A percentile compares a stretch with the other conserved stretches of the same genome.
Conservation (phyloP, 2,329 filamentous ascomycete species). For the Talaromyces pinophilus region DNA sequence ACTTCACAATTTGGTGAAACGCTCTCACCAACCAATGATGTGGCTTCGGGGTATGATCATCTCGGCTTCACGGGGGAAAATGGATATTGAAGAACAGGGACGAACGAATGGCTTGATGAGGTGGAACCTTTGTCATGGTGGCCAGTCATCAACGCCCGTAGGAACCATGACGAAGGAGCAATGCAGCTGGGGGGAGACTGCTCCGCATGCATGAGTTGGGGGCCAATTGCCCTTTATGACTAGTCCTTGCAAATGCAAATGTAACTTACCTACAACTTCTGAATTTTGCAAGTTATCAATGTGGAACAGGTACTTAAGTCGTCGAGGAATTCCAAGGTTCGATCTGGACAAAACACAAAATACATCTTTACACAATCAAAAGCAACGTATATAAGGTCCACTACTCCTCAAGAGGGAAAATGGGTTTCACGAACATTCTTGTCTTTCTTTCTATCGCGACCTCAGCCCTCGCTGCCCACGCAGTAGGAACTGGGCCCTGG, state of each 20-base stretch:
- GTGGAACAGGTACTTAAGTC: neutral
- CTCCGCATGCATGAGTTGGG: conserved; percentile 5
- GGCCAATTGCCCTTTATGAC: neutral
- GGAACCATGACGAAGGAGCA: neutral
- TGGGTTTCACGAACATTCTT: conserved; percentile 18
- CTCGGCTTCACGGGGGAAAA: neutral
- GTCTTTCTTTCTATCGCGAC: conserved; percentile 13
- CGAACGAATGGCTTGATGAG: neutral
- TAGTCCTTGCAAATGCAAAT: neutral
- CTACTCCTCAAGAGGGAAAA: conserved; percentile 5
- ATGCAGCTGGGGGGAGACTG: neutral
- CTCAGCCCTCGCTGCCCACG: conserved; percentile 15
- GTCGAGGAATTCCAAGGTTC: neutral
- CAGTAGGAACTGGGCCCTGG: conserved; percentile 17
- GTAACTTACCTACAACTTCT: neutral
- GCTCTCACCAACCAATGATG: neutral
- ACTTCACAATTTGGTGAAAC: neutral
- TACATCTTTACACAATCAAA: neutral
- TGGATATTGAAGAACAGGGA: neutral
- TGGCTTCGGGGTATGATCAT: neutral
- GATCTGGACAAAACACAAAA: neutral
- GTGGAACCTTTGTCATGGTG: neutral
- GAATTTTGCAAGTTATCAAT: neutral
- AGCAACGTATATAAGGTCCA: neutral
- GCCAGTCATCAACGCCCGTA: neutral